Conservation (phyloP, 345 rosid genomes). For the Alliaria petiolata region DNA sequence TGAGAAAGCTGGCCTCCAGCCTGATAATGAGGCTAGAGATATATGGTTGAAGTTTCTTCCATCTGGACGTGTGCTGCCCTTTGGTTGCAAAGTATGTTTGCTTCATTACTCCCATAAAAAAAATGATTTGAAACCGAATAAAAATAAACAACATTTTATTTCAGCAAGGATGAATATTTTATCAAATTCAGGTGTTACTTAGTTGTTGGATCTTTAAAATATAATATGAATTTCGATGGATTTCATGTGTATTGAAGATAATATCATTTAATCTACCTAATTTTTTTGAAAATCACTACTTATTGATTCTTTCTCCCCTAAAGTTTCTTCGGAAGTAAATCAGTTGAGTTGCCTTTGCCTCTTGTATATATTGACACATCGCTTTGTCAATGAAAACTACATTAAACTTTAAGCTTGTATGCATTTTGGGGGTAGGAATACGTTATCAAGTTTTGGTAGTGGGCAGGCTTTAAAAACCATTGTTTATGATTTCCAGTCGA, state of each 20-base stretch:
- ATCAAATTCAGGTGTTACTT: background rate
- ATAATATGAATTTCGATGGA: background rate
- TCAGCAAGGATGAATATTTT: background rate
- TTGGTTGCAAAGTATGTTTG: constrained; percentile 73
- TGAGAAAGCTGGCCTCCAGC: constrained; percentile 77
- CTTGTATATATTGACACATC: background rate
- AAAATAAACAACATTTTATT: background rate
- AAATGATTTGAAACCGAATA: background rate
- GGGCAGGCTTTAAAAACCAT: background rate
- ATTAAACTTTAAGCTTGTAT: background rate
- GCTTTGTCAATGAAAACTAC: too few species aligned
- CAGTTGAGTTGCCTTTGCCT: background rate
- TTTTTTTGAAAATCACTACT: background rate
- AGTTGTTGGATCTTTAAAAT: background rate
- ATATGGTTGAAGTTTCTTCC: constrained; percentile 85
- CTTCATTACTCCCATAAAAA: background rate
- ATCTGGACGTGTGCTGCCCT: constrained; percentile 62
- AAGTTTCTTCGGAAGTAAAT: background rate
- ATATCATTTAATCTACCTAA: background rate
- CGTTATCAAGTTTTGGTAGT: background rate
- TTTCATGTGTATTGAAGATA: background rate
- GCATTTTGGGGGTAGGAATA: background rate
- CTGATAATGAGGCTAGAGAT: constrained; percentile 86
- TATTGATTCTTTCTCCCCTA: background rate
- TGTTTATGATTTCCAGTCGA: constrained; percentile 1